A percentile compares a stretch with the other conserved stretches of the same genome.
Conservation (phyloP, 108 stramenopile genomes). For the Fistulifera solaris region DNA sequence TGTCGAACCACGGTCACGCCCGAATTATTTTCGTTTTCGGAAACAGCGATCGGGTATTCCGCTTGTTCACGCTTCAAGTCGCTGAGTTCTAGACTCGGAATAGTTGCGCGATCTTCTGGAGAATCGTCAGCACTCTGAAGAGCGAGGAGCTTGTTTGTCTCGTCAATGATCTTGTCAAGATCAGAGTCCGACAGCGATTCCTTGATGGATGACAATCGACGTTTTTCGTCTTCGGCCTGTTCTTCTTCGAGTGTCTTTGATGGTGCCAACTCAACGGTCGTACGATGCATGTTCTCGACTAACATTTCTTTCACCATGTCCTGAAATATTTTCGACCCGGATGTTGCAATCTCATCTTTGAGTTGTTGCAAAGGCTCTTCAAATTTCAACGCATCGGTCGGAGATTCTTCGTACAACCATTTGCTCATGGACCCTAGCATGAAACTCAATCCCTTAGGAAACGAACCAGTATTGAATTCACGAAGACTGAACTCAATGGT, state of each 20-base stretch:
- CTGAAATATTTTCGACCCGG: slow-evolving; percentile 79
- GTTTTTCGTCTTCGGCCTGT: slow-evolving; percentile 66
- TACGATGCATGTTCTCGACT: slow-evolving; percentile 83
- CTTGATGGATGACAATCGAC: slow-evolving; percentile 73
- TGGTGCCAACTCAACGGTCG: slow-evolving; percentile 88
- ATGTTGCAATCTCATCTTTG: slow-evolving; percentile 71
- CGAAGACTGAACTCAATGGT: slow-evolving; percentile 91
- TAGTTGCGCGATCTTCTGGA: slow-evolving; percentile 87
- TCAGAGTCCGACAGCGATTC: slow-evolving; percentile 64
- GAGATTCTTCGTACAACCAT: slow-evolving; percentile 90
- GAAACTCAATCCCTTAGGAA: slow-evolving; percentile 89
- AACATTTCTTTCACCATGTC: slow-evolving; percentile 72
- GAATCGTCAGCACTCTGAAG: slow-evolving; percentile 88
- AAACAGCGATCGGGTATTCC: slow-evolving; percentile 83
- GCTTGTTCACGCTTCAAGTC: slow-evolving; percentile 85
- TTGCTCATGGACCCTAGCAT: slow-evolving; percentile 92
- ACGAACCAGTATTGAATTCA: slow-evolving; percentile 97
- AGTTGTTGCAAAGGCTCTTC: slow-evolving; percentile 82
- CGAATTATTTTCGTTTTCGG: slow-evolving; percentile 57
- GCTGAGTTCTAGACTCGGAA: slow-evolving; percentile 73
- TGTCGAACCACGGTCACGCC: slow-evolving; percentile 83
- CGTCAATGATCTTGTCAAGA: slow-evolving; percentile 71
- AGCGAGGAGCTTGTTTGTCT: slow-evolving; percentile 74
- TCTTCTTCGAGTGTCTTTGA: slow-evolving; percentile 81
- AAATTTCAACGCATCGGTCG: slow-evolving; percentile 84